Evolutionary conservation across 768 basidiomycete species (phyloP), one percentile per base, ranked within the genome.

Genomic region (Tricholoma sp.): DNA sequence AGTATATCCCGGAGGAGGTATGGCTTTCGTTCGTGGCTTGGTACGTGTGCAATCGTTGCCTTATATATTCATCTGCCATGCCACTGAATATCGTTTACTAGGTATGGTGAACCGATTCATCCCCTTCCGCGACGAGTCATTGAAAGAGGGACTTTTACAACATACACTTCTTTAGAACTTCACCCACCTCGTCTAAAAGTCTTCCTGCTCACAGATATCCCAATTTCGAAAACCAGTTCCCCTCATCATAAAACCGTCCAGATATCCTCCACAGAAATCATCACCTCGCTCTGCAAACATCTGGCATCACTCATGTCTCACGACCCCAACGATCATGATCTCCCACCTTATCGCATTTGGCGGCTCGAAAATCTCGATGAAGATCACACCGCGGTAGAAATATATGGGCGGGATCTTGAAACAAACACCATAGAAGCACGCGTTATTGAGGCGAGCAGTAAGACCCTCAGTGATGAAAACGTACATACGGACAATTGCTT

Each of bases 11-110:
- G 1, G 74, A 78, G 57, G 77, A 79, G 22, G 85, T 83, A 19
- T 96, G 93, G 94, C 65, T 75, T 19, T 74, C 79, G 18, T 78
- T 97, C 37, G 70, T 76, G 7, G 60, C 76, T 52, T 94, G 93
- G 95, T 92, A 61, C 63, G 85, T 78, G 50, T 34, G 29, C 43
- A 16, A 31, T 27, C 32, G 32, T 57, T n/a, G 45, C 24, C 41
- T 29, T n/a, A 9, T 35, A 19, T 34, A 11, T 16, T 37, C 12
- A 5, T 12, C 14, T 21, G 12, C 2, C 32, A 18, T 45, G 55
- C 19, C 57, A 14, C 22, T 29, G 14, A 54, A 32, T 14, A 37
- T 19, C 14, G 7, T 14, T 10, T 22, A 7, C 7, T 61, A 94
- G 91, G 89, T 94, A 92, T 68, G 92, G 92, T 8, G 63, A 74